Evolutionary conservation across 2,329 filamentous ascomycete genomes (phyloP), one percentile per base, ranked within the genome.

Genomic region (Ciborinia camelliae): DNA sequence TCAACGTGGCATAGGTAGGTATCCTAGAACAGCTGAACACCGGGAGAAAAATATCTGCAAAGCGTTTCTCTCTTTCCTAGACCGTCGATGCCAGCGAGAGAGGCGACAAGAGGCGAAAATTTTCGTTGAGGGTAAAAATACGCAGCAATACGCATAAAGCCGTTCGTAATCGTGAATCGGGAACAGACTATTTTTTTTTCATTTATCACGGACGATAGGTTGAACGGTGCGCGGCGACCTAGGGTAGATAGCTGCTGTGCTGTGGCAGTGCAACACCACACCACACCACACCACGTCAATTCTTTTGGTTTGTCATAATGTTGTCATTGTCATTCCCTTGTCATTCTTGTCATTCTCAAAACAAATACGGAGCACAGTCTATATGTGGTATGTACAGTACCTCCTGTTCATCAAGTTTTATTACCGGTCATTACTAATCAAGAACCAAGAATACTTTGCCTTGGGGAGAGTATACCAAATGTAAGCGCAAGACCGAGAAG

Each of bases 251-350:
- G n/a, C n/a, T n/a, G n/a, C n/a, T n/a, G n/a, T 53, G 53, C 54
- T 50, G 62, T 63, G 62, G 62, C 62, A 59, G 62, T 63, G 59
- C 60, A 62, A 54, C 60, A 54, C 53, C n/a, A n/a, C n/a, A n/a
- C n/a, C n/a, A n/a, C n/a, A n/a, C n/a, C n/a, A n/a, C n/a, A n/a
- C n/a, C 54, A 58, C 55, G 55, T 58, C 55, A 58, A 58, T 45
- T 26, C 20, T 23, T 32, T 23, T 23, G 53, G 23, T 9, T n/a
- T 30, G 18, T 43, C 37, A 14, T 30, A n/a, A 15, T 20, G 18
- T 20, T 43, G 7, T 43, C 41, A 20, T 43, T 43, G 15, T n/a
- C n/a, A n/a, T n/a, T n/a, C n/a, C n/a, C n/a, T n/a, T n/a, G n/a
- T n/a, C n/a, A n/a, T n/a, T n/a, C n/a, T 15, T 23, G 20, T 35